Percentiles rank a stretch among this genome's conserved stretches.
These are phyloP conservation scores for Rutstroemia sp. DNA, from an alignment of 2,329 filamentous ascomycete species.

Conservation along the genomic window DNA sequence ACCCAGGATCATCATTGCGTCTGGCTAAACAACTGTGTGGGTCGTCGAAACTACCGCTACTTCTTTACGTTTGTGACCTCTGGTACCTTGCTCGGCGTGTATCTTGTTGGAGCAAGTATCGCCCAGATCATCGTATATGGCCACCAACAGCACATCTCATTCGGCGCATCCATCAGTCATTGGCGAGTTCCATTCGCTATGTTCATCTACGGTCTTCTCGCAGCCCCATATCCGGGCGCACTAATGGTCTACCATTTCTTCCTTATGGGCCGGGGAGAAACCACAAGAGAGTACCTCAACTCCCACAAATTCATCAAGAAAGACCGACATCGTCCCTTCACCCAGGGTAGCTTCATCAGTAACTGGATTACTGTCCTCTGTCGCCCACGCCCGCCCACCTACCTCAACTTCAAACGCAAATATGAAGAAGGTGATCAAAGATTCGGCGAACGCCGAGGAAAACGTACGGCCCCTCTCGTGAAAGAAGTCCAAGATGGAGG, in stretches of 20 bases:
- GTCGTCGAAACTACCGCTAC: slow-evolving; percentile 93
- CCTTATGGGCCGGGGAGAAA: slow-evolving; percentile 84
- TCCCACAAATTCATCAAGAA: slow-evolving; percentile 90
- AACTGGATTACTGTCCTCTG: slow-evolving; percentile 80
- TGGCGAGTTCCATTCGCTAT: slow-evolving; percentile 82
- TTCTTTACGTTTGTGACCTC: slow-evolving; percentile 89
- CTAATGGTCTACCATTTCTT: slow-evolving; percentile 87
- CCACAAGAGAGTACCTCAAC: slow-evolving; percentile 91
- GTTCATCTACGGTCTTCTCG: slow-evolving; percentile 73
- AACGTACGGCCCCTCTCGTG: slow-evolving; percentile 39
- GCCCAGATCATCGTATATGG: slow-evolving; percentile 72
- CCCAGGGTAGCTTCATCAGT: slow-evolving; percentile 62
- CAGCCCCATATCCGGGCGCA: slow-evolving; percentile 71
- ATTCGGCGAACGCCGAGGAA: slow-evolving; percentile 53
- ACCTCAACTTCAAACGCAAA: slow-evolving; percentile 74
- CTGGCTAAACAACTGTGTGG: slow-evolving; percentile 98
- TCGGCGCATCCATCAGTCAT: slow-evolving; percentile 58
- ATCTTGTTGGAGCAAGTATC: slow-evolving; percentile 70
- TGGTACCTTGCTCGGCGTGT: slow-evolving; percentile 68
- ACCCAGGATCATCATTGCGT: slow-evolving; percentile 98
- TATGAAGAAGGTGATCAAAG: slow-evolving; percentile 81
- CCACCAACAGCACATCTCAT: slow-evolving; percentile 54
- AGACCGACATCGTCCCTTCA: slow-evolving; percentile 87
- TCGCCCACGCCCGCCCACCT: slow-evolving; percentile 78
- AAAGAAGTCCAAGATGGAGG: slow-evolving; percentile 44